These are phyloP conservation scores for Brasenia schreberi DNA, from an alignment of 164 flowering plant species.

Conservation along the genomic window DNA sequence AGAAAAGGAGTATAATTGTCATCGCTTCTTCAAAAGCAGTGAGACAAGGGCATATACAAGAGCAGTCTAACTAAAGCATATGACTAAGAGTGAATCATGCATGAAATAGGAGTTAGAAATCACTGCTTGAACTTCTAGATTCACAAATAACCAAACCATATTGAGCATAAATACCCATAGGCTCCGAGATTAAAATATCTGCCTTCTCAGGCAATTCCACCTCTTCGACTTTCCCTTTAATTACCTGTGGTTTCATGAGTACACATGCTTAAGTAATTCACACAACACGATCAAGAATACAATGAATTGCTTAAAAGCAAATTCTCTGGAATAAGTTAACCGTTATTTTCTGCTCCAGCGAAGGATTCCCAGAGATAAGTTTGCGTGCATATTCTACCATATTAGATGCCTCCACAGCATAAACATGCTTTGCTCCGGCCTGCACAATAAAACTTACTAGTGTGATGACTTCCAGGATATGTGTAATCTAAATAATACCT, in stretches of 20 bases:
- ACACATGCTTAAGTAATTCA: constrained; percentile 4
- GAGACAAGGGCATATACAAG: no score
- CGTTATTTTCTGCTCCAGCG: constrained; percentile 58
- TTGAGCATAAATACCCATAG: constrained; percentile 61
- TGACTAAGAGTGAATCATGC: no score
- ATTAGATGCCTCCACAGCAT: constrained; percentile 99
- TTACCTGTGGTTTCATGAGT: constrained; percentile 34
- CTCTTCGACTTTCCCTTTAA: constrained; percentile 97
- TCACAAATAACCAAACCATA: background rate
- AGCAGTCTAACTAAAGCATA: no score
- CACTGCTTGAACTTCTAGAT: background rate
- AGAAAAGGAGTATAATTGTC: no score
- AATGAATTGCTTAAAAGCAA: background rate
- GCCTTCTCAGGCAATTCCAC: constrained; percentile 98
- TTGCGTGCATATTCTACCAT: constrained; percentile 95
- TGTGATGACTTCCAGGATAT: background rate
- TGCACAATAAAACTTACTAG: constrained; percentile 6
- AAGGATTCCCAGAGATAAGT: constrained; percentile 88
- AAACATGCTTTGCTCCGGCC: constrained; percentile 99
- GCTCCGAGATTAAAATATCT: constrained; percentile 94
- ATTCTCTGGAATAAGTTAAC: constrained; percentile 15
- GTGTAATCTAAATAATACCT: background rate
- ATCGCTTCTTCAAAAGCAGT: no score
- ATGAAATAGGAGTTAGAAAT: no score
- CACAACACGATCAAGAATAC: background rate